Evolutionary conservation across 768 basidiomycete genomes (phyloP), one percentile per base, ranked within the genome.

Genomic region (Paxillus involutus): DNA sequence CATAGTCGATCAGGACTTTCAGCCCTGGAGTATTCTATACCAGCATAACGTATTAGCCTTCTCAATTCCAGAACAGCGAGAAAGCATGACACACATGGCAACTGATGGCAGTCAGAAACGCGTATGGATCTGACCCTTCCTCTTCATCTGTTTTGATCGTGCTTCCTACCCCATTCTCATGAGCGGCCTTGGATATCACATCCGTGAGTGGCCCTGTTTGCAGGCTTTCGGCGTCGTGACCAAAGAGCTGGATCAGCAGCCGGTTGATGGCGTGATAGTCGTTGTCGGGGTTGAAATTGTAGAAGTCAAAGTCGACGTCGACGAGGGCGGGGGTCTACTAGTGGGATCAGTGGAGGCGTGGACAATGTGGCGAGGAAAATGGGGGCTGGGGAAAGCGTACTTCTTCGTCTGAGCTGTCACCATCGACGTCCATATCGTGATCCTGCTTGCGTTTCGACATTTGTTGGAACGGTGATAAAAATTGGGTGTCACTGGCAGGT

Each of bases 181-280:
- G 64, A 0, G 88, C 84, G 60, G 92, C 88, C 1, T 79, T 73
- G 14, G 95, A 71, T 14, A 98, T 82, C 26, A 95, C 78, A 50
- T 95, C 91, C 0, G 89, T 80, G 3, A 99, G 79, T 6, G 86
- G 85, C 50, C 88, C 80, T 1, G 90, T 72, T 59, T 87, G 75
- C 36, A 99, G 75, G 6, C 73, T 64, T 45, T 89, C 84, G 0
- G 91, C 85, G 66, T 98, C 96, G 24, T 84, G 78, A 0, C 66
- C 64, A 59, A 92, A 85, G 26, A 90, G 83, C 68, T 91, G 89
- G 0, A 65, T 65, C 13, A 89, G 68, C 2, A 92, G 78, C 0
- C 89, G 81, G 51, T 91, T 89, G 64, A 96, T 76, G 2, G 94
- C 92, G 58, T 89, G 85, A 67, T 89, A 97, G 73, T 98, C 95